Evolutionary conservation across 2,329 filamentous ascomycete species (phyloP), one percentile per base, ranked within the genome.

Genomic region (Fusarium burgessii): DNA sequence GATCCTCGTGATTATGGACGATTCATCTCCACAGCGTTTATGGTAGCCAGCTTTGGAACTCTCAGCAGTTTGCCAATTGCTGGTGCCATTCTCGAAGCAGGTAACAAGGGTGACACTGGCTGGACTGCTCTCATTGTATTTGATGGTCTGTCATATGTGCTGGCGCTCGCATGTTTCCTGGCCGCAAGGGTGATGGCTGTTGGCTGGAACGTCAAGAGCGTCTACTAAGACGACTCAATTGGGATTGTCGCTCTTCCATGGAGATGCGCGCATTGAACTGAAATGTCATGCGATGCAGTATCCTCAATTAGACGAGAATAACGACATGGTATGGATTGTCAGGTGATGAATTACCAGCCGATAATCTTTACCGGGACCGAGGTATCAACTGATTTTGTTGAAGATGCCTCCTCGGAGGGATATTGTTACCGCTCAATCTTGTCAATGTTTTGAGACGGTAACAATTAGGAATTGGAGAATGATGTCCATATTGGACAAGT

Each of bases 1-100:
- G 88, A 90, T 36, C 91, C 92, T 6, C 86, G 91, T 57, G 86
- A 94, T 52, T 96, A 95, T 73, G 93, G 92, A 1, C 84, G 91
- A 20, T 93, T 92, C 76, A 93, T 92, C 75, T 91, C 92, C 3
- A 94, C 92, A 0, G 91, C 91, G 59, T 94, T 94, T 78, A 94
- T 92, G 58, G 84, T 95, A 42, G 93, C 93, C 23, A 92, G 90
- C 68, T 91, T 95, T 73, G 92, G 92, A 67, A 91, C 85, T 2
- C 77, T 86, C 6, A 84, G 80, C 58, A 85, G 84, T 55, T 75
- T 85, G 2, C 80, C 86, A 29, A 81, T 86, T 15, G 84, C 81
- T 0, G 84, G 84, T 35, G 75, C 75, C 11, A 59, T 78, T 32
- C 75, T 84, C 15, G 80, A 78, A 8, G 70, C 79, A 14, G 77